Evolutionary conservation across 192 early-diverging fungal species (phyloP).

Genomic region (Thamnidium elegans): DNA sequence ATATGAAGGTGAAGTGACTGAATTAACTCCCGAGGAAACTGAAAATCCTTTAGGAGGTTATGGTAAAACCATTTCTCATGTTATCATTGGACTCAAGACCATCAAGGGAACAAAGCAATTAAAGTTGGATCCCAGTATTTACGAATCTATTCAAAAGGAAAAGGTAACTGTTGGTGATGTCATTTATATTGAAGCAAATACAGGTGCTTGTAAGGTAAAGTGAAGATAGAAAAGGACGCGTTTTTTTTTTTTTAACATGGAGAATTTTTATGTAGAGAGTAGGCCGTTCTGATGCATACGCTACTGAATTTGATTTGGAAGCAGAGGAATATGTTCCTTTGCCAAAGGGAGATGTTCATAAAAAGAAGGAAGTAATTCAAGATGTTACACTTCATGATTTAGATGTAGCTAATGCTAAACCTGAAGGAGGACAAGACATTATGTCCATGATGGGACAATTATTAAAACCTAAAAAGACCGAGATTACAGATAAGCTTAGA

Average conservation of each 20-base stretch:
- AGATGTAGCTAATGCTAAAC: constrained; percentile 94
- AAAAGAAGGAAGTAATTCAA: constrained; percentile 98
- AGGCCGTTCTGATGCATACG: constrained; percentile 96
- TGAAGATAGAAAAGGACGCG: not conserved
- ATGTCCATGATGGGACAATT: constrained; percentile 98
- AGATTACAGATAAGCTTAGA: constrained; percentile 97
- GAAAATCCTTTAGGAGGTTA: constrained; percentile 99
- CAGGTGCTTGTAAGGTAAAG: constrained; percentile 90
- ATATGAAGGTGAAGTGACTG: constrained; percentile 98
- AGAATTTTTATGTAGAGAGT: constrained; percentile 61
- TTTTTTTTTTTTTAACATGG: not conserved
- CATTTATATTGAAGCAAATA: constrained; percentile 97
- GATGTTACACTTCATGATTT: constrained; percentile 97
- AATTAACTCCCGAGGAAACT: constrained; percentile 94
- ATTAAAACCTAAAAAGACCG: constrained; percentile 98
- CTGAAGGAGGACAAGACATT: constrained; percentile 96
- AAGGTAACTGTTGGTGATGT: constrained; percentile 95
- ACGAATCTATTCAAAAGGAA: constrained; percentile 96
- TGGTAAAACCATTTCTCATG: constrained; percentile 93
- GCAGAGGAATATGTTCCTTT: constrained; percentile 97
- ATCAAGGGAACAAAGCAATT: constrained; percentile 98
- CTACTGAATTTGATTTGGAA: constrained; percentile 97
- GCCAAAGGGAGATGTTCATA: constrained; percentile 98
- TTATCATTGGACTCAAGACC: constrained; percentile 95
- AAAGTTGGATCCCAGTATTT: constrained; percentile 95